Evolutionary conservation across 768 basidiomycete genomes (phyloP), one percentile per base, ranked within the genome.

Genomic region (Rhodotorula sphaerocarpa): DNA sequence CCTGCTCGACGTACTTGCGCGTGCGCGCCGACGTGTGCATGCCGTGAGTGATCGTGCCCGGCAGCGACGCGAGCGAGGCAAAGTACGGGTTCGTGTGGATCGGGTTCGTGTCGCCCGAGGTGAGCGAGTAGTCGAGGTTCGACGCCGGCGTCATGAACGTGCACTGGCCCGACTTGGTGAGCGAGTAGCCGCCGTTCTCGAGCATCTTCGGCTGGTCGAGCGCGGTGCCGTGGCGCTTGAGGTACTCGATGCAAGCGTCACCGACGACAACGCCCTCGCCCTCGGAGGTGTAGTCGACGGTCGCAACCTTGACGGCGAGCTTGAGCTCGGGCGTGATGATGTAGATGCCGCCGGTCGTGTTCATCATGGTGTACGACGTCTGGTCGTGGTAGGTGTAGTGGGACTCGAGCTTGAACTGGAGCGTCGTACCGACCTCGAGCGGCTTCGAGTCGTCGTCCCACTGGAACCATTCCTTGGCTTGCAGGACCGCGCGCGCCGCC

Each of bases 21-120:
- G 91, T 92, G 14, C 92, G 91, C 52, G 95, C 95, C 70, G 88
- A 90, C 3, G 90, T 85, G 89, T 90, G 96, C 78, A 97, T 83
- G 56, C 95, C 95, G 72, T 97, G 95, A 5, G 95, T 96, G 73
- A 99, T 97, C 15, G 95, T 99, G 20, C 88, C 86, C 30, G 93
- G 92, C 20, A 99, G 83, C 9, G 85, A 82, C 3, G 93, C 92
- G 65, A 86, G 89, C 74, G 90, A 86, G 28, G 95, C 84, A 79
- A 99, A 96, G 80, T 97, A 97, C 0, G 95, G 93, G 76, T 99
- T 96, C 75, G 95, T 80, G 75, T 99, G 95, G 70, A 99, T 99
- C 33, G 95, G 95, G 76, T 99, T 97, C 80, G 90, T 97, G 76
- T 99, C 93, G 48, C 93, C 92, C 0, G 95, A 99, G 51, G 92